phyloP scores from a whole-genome alignment of 192 early-diverging fungal species.

The Geosiphon pyriformis region DNA sequence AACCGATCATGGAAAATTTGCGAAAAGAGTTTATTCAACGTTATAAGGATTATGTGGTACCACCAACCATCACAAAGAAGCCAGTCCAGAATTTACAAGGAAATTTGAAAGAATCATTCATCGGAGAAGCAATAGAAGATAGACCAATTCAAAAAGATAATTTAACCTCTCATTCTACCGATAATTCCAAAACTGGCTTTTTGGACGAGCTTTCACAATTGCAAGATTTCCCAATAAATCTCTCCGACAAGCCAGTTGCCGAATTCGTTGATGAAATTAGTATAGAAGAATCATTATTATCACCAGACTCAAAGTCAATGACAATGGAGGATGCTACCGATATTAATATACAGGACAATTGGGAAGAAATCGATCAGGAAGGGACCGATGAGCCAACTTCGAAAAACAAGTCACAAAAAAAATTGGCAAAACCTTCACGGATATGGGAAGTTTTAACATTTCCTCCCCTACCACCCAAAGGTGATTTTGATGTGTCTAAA shows the following conservation, averaged over 20 bases:
- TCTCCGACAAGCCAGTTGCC: constrained; percentile 10
- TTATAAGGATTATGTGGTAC: constrained; percentile 66
- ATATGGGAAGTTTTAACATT: constrained; percentile 52
- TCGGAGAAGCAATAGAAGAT: constrained; percentile 13
- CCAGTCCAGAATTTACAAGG: constrained; percentile 29
- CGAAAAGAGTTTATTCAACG: constrained; percentile 77
- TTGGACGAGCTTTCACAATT: constrained; percentile 24
- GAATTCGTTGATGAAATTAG: neutral
- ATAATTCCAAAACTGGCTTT: constrained; percentile 15
- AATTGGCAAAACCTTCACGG: constrained; percentile 26
- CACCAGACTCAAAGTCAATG: constrained; percentile 17
- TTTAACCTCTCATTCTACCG: constrained; percentile 32
- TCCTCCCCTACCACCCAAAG: constrained; percentile 69
- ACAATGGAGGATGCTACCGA: constrained; percentile 22
- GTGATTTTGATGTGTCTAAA: constrained; percentile 77
- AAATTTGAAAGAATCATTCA: constrained; percentile 21
- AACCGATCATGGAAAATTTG: constrained; percentile 80
- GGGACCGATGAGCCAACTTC: neutral
- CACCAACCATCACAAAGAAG: constrained; percentile 36
- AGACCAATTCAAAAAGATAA: constrained; percentile 28
- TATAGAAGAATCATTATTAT: constrained; percentile 10
- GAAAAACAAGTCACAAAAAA: neutral
- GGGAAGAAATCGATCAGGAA: constrained; percentile 27
- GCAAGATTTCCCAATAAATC: too few relatives aligned
- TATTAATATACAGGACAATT: constrained; percentile 29